Evolutionary conservation across 2,329 filamentous ascomycete species (phyloP).

Genomic region (Colletotrichum musae): DNA sequence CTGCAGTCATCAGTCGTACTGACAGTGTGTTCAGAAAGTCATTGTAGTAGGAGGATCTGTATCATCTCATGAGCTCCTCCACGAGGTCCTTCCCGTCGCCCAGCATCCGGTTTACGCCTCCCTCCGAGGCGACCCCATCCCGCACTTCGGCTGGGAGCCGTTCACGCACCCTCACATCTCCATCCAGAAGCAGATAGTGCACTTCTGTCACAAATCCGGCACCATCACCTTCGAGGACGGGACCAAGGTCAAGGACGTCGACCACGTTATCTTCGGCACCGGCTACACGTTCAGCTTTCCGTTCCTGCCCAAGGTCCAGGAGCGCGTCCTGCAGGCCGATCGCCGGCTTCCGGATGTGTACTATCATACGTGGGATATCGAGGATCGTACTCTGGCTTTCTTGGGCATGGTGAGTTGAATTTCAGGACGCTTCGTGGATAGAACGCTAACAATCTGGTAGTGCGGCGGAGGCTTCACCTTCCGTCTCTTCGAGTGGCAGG

Average conservation of each 20-base stretch:
- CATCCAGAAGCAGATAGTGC: constrained; percentile 59
- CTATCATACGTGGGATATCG: constrained; percentile 54
- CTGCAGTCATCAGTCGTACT: neutral
- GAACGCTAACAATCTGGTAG: constrained; percentile 36
- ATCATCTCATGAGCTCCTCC: constrained; percentile 70
- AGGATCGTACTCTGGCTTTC: constrained; percentile 52
- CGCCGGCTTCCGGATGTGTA: constrained; percentile 52
- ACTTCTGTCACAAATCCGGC: constrained; percentile 52
- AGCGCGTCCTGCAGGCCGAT: constrained; percentile 56
- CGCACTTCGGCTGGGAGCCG: constrained; percentile 69
- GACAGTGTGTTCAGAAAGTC: constrained; percentile 55
- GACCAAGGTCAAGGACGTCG: constrained; percentile 61
- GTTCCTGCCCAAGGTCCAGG: constrained; percentile 63
- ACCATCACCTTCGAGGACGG: constrained; percentile 68
- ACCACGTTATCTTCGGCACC: constrained; percentile 72
- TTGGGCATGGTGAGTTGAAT: constrained; percentile 51
- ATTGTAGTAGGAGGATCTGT: constrained; percentile 71
- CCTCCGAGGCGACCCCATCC: constrained; percentile 59
- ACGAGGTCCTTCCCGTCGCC: constrained; percentile 63
- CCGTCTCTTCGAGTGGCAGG: constrained; percentile 56
- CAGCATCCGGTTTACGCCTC: constrained; percentile 65
- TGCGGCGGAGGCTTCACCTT: constrained; percentile 55
- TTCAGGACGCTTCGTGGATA: neutral
- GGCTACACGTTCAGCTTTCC: constrained; percentile 72
- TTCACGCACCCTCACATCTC: constrained; percentile 68